These are phyloP conservation scores for Microcos paniculata DNA, from an alignment of 345 rosid species.

Conservation along the genomic window DNA sequence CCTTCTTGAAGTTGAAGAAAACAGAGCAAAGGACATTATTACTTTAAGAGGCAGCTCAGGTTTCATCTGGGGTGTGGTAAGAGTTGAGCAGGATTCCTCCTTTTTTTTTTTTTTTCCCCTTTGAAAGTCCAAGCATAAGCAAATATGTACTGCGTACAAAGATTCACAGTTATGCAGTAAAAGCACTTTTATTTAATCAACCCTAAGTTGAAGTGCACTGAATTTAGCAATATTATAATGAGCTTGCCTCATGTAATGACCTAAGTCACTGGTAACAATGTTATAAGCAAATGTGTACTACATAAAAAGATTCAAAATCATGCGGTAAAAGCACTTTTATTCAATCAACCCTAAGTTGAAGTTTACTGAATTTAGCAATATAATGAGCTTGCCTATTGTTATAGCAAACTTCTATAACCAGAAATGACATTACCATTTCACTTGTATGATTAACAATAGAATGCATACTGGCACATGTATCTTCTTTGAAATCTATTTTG, in stretches of 20 bases:
- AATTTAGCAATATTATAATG: background rate
- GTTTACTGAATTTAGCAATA: background rate
- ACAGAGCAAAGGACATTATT: constrained; percentile 35
- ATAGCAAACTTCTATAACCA: background rate
- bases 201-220: background rate
- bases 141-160: background rate
- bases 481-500: background rate
- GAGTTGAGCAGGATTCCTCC: constrained; percentile 20
- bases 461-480: background rate
- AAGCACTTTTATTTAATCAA: background rate
- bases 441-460: background rate
- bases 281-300: background rate
- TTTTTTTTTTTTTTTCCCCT: background rate
- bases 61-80: constrained; percentile 70
- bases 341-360: background rate
- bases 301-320: background rate
- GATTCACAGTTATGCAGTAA: background rate
- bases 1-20: constrained; percentile 53
- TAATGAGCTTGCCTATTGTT: background rate
- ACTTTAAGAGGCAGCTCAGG: constrained; percentile 76
- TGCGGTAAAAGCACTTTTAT: background rate
- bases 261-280: no score
- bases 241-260: background rate
- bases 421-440: background rate
- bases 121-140: background rate